Percentiles rank a stretch among this genome's conserved stretches.
Evolutionary conservation across 2,329 filamentous ascomycete species (phyloP).

Genomic region (Trichoderma sp.): DNA sequence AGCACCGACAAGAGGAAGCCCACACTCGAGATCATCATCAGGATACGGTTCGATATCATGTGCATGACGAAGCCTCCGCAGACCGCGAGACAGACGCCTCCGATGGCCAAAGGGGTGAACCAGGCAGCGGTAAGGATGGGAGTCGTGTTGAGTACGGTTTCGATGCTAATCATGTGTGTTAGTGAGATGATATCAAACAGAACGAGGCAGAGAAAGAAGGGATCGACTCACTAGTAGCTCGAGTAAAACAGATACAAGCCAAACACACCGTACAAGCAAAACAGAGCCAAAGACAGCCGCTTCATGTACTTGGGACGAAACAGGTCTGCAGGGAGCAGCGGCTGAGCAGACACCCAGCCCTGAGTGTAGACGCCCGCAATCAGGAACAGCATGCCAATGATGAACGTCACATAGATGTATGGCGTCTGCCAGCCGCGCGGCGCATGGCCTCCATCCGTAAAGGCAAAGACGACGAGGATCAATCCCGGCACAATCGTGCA

Average conservation of each 20-base stretch:
- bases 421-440: conserved; percentile 68
- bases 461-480: conserved; percentile 68
- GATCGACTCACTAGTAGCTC: conserved; percentile 58
- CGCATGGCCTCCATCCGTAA: conserved; percentile 70
- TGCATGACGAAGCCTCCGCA: conserved; percentile 66
- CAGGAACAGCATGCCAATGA: conserved; percentile 60
- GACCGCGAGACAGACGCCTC: conserved; percentile 63
- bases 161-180: conserved; percentile 45
- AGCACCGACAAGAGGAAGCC: conserved; percentile 58
- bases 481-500: conserved; percentile 61
- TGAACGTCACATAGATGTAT: conserved; percentile 65
- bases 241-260: conserved; percentile 69
- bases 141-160: conserved; percentile 55
- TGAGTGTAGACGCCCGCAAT: conserved; percentile 65
- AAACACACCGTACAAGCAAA: conserved; percentile 66
- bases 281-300: conserved; percentile 56
- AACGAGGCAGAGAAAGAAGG: neutral
- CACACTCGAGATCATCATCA: conserved; percentile 60
- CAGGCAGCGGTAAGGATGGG: conserved; percentile 65
- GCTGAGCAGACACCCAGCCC: conserved; percentile 64
- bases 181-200: neutral
- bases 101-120: conserved; percentile 65
- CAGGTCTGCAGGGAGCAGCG: conserved; percentile 66
- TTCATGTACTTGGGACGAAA: conserved; percentile 70
- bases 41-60: conserved; percentile 57